These are phyloP conservation scores for Stemphylium vesicarium DNA, from an alignment of 2,329 filamentous ascomycete genomes.

Conservation along the genomic window DNA sequence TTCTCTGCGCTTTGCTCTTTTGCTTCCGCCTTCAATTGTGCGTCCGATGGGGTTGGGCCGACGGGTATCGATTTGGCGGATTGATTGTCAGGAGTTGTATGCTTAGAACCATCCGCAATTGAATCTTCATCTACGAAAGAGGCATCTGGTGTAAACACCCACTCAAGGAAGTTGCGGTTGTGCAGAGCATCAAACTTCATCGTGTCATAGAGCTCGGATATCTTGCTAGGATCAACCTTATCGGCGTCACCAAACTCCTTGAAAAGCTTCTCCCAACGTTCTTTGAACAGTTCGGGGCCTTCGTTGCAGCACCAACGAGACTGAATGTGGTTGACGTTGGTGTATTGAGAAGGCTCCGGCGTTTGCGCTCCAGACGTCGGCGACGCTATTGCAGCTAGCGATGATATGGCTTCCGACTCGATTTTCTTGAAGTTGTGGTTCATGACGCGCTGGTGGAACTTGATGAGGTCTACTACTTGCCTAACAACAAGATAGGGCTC, in stretches of 20 bases:
- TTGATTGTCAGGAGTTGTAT: conserved; percentile 33
- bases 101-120: conserved; percentile 44
- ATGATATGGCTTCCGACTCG: conserved; percentile 68
- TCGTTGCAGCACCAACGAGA: conserved; percentile 95
- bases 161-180: conserved; percentile 94
- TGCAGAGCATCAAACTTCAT: conserved; percentile 99
- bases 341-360: conserved; percentile 46
- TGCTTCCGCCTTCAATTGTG: conserved; percentile 30
- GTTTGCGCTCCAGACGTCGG: conserved; percentile 42
- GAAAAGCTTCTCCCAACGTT: conserved; percentile 98
- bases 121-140: conserved; percentile 72
- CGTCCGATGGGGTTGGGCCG: conserved; percentile 44
- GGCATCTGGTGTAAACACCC: conserved; percentile 90
- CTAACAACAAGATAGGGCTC: conserved; percentile 93
- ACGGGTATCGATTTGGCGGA: conserved; percentile 32
- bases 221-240: conserved; percentile 98
- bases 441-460: conserved; percentile 95
- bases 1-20: conserved; percentile 51
- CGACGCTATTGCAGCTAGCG: conserved; percentile 57
- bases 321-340: conserved; percentile 66
- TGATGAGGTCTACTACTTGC: conserved; percentile 94
- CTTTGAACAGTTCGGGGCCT: conserved; percentile 91
- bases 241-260: conserved; percentile 95
- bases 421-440: conserved; percentile 88
- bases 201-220: conserved; percentile 97